These are phyloP conservation scores for Delonix regia DNA, from an alignment of 306 rosid species.

Conservation along the genomic window DNA sequence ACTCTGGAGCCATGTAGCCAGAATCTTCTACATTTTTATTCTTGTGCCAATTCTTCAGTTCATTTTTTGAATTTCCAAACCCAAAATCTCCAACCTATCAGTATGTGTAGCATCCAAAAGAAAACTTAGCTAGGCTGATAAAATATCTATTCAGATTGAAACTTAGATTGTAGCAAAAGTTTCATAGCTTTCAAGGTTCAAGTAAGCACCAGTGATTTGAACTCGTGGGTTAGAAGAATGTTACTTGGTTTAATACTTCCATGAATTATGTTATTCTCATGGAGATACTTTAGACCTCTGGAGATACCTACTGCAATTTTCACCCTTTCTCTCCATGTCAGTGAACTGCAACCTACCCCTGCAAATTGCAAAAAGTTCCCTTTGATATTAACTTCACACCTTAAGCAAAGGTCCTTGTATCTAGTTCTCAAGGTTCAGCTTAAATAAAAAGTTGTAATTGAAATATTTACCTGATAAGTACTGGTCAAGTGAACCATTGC, in stretches of 20 bases:
- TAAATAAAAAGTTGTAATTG: constrained; percentile 18
- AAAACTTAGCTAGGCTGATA: neutral
- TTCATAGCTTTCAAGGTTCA: constrained; percentile 14
- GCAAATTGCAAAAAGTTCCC: constrained; percentile 35
- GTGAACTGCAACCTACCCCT: constrained; percentile 49
- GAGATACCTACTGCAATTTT: constrained; percentile 74
- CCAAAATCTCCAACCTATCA: constrained; percentile 49
- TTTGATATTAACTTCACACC: neutral
- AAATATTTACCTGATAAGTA: constrained; percentile 64
- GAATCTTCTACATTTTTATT: constrained; percentile 7
- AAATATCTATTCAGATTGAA: constrained; percentile 9
- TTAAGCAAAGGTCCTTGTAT: neutral
- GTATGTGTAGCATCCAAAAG: constrained; percentile 10
- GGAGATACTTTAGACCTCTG: constrained; percentile 70
- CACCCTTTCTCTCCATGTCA: constrained; percentile 77
- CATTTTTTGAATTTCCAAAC: constrained; percentile 36
- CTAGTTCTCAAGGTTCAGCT: neutral
- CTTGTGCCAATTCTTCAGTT: constrained; percentile 29
- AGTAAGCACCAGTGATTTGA: constrained; percentile 60
- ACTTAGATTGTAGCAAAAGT: constrained; percentile 16
- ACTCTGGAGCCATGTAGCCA: constrained; percentile 48
- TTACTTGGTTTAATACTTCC: constrained; percentile 79
- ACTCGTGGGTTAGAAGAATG: constrained; percentile 77
- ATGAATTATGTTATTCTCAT: constrained; percentile 67
- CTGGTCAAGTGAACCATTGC: constrained; percentile 75